Base-by-base conservation (phyloP, 2,329 filamentous ascomycete species). In the Fusarium chuoi region DNA sequence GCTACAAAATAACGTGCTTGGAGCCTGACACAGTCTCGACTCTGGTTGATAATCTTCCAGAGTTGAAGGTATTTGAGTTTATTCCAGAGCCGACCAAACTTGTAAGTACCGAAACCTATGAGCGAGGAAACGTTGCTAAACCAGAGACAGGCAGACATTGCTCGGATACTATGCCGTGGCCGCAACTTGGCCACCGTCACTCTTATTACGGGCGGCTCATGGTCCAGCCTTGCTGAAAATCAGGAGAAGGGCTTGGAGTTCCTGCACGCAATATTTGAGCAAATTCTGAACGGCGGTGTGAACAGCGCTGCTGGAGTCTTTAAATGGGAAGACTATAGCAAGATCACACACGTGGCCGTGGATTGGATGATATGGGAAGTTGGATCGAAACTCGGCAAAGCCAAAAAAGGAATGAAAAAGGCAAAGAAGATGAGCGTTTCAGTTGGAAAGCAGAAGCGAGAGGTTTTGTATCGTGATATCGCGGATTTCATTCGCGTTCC, bases 281-380 rank as follows among this genome's bases (percentile, higher is more conserved):
- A 42, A 2, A 62, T 74, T 7, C 20, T 77, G 15, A 59, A 58
- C 11, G 38, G 33, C 0, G 36, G n/a, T 15, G 30, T 26, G 7
- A 5, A 20, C 11, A 28, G 13, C 15, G 30, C 17, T 15, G 5
- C 5, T 1, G 28, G 7, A 20, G 26, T 20, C 22, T 67, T 65
- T 24, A 22, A 55, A 10, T 75, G 75, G 75, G 75, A 76, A 41
- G 49, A 76, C 2, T 41, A 70, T 20, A 77, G 18, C 12, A 70
- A 57, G 9, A 55, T 75, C n/a, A 46, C 30, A 1, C 56, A 9
- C 4, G 46, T 77, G 5, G 49, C 22, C 15, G 22, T 67, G 5
- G 26, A 10, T 26, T 12, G 24, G 9, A 13, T 18, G 6, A 8
- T 28, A 18, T 77, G 59, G 65, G 59, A 74, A 14, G 8, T 76